Percentiles rank a stretch among this genome's conserved stretches.
Conservation (phyloP, 1,284 basidiomycete species). For the Pterulicium gracile region DNA sequence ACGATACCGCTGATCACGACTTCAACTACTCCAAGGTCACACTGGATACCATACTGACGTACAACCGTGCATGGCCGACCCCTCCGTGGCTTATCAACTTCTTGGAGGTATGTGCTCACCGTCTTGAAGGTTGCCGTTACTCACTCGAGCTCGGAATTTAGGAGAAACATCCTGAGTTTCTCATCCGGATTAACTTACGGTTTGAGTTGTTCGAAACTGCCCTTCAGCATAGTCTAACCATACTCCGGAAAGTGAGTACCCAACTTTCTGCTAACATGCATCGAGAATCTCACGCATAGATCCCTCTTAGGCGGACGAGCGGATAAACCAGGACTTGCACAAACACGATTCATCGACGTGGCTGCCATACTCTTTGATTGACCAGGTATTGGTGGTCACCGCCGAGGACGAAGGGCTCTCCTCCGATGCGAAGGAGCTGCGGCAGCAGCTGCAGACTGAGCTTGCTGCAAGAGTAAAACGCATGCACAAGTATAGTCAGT, state of each 20-base stretch:
- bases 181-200: constrained; percentile 64
- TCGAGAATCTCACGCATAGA: constrained; percentile 7
- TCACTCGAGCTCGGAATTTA: constrained; percentile 19
- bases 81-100: constrained; percentile 77
- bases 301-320: constrained; percentile 40
- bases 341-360: constrained; percentile 55
- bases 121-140: constrained; percentile 9
- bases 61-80: constrained; percentile 50
- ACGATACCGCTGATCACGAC: constrained; percentile 68
- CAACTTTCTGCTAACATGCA: constrained; percentile 4
- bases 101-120: constrained; percentile 42
- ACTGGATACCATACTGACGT: constrained; percentile 65
- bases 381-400: constrained; percentile 71
- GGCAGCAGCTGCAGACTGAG: constrained; percentile 26
- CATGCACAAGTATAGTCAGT: constrained; percentile 44
- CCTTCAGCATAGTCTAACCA: constrained; percentile 56
- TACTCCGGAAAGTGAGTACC: constrained; percentile 57
- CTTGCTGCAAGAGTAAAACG: constrained; percentile 50
- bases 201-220: constrained; percentile 77
- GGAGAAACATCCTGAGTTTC: constrained; percentile 67
- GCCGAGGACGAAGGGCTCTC: constrained; percentile 41
- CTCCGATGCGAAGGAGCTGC: constrained; percentile 38
- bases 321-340: constrained; percentile 42
- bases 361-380: constrained; percentile 80
- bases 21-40: constrained; percentile 68